Evolutionary conservation across 2,329 filamentous ascomycete genomes (phyloP).

Genomic region (Orbilia blumenaviensis): DNA sequence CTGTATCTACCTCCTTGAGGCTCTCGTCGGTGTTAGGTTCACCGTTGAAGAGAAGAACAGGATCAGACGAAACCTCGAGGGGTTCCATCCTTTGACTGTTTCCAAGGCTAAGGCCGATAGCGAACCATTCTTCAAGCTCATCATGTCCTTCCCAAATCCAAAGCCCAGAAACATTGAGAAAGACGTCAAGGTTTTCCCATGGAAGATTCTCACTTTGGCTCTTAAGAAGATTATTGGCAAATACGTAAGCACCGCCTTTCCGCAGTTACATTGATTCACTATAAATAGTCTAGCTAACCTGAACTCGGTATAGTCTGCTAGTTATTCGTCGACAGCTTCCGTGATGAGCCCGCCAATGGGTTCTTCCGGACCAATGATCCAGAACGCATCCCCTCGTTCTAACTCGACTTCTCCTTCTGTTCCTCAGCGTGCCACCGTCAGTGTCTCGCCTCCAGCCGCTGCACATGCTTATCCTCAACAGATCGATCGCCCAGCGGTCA

Average conservation of each 20-base stretch:
- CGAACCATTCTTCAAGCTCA: conserved; percentile 98
- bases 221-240: conserved; percentile 99
- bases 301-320: conserved; percentile 67
- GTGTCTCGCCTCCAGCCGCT: conserved; percentile 44
- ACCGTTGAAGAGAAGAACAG: conserved; percentile 98
- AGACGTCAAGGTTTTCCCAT: conserved; percentile 97
- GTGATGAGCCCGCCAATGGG: conserved; percentile 54
- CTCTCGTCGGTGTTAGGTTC: conserved; percentile 85
- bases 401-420: conserved; percentile 49
- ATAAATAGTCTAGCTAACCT: conserved; percentile 59
- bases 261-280: conserved; percentile 25
- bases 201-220: conserved; percentile 85
- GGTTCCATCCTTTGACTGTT: conserved; percentile 89
- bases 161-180: conserved; percentile 99
- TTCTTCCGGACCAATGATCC: conserved; percentile 44
- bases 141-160: conserved; percentile 95
- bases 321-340: conserved; percentile 73
- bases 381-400: conserved; percentile 46
- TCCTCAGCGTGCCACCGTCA: conserved; percentile 49
- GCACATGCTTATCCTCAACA: conserved; percentile 46
- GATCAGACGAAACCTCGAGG: conserved; percentile 93
- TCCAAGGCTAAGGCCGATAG: conserved; percentile 92
- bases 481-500: conserved; percentile 47
- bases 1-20: conserved; percentile 92
- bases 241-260: conserved; percentile 71